These are phyloP conservation scores for Sporothrix dimorphospora DNA, from an alignment of 2,329 filamentous ascomycete genomes.

Conservation along the genomic window DNA sequence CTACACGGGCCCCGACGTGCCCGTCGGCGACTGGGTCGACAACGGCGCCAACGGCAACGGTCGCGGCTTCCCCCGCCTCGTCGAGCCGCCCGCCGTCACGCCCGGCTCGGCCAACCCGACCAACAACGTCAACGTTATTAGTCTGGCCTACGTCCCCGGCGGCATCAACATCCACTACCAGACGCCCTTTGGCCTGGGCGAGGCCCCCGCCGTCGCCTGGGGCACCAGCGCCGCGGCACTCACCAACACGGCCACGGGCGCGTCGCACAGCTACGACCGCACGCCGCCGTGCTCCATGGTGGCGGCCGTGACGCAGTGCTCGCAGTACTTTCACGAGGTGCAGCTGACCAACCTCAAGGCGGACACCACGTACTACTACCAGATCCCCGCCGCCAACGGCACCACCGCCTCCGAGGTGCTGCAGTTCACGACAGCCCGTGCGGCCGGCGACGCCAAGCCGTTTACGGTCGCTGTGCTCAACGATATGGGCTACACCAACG, in stretches of 20 bases:
- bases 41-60: constrained; percentile 55
- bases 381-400: constrained; percentile 53
- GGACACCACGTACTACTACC: constrained; percentile 55
- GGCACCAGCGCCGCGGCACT: constrained; percentile 44
- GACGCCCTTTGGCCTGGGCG: constrained; percentile 56
- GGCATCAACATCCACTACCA: constrained; percentile 58
- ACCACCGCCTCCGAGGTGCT: constrained; percentile 52
- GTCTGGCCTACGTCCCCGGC: constrained; percentile 50
- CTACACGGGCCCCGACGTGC: constrained; percentile 53
- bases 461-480: constrained; percentile 54
- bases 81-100: constrained; percentile 54
- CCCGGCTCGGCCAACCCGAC: constrained; percentile 47
- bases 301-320: constrained; percentile 52
- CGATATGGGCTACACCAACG: constrained; percentile 60
- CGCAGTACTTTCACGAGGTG: constrained; percentile 56
- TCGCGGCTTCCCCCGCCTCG: constrained; percentile 54
- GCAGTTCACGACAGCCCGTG: constrained; percentile 51
- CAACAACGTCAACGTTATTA: constrained; percentile 59
- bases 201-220: constrained; percentile 49
- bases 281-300: constrained; percentile 54
- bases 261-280: constrained; percentile 51
- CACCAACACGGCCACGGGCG: constrained; percentile 43
- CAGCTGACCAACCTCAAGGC: constrained; percentile 46
- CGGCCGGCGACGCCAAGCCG: constrained; percentile 45
- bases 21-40: constrained; percentile 56